Percentiles rank a stretch among this genome's conserved stretches.
phyloP scores from a whole-genome alignment of 176 grass and related monocot genomes.

The Bromus sterilis region DNA sequence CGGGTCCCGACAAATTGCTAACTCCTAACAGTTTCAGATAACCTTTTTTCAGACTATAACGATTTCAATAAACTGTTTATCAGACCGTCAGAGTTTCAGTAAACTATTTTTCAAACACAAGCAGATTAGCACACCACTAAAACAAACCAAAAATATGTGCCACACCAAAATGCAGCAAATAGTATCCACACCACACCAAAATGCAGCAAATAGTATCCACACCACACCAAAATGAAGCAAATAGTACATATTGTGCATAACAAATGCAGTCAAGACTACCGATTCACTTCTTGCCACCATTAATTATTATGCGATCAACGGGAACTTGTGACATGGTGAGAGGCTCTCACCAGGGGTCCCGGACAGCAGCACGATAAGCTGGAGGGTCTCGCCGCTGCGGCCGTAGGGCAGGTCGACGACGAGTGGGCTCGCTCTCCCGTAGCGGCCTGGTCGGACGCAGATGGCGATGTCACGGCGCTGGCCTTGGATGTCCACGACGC shows the following conservation, averaged over 20 bases:
- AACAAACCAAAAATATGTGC: too few relatives aligned
- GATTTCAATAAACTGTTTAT: too few relatives aligned
- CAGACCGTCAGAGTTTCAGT: too few relatives aligned
- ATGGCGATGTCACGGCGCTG: background rate
- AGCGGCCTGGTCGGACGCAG: background rate
- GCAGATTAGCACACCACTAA: background rate
- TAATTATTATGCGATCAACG: background rate
- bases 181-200: too few relatives aligned
- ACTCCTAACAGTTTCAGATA: too few relatives aligned
- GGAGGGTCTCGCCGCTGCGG: background rate
- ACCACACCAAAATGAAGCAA: too few relatives aligned
- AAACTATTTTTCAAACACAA: background rate
- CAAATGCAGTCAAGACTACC: background rate
- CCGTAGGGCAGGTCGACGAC: background rate
- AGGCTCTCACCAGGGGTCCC: background rate
- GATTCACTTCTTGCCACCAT: background rate
- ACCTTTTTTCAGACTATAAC: too few relatives aligned
- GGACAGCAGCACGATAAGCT: background rate
- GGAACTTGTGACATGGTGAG: background rate
- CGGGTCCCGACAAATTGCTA: too few relatives aligned
- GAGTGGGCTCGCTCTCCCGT: constrained; percentile 17
- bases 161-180: too few relatives aligned
- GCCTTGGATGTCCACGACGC: background rate
- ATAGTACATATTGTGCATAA: background rate
- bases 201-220: background rate